phyloP scores from a whole-genome alignment of 352 stramenopile species.

The Phytophthora hybrid region DNA sequence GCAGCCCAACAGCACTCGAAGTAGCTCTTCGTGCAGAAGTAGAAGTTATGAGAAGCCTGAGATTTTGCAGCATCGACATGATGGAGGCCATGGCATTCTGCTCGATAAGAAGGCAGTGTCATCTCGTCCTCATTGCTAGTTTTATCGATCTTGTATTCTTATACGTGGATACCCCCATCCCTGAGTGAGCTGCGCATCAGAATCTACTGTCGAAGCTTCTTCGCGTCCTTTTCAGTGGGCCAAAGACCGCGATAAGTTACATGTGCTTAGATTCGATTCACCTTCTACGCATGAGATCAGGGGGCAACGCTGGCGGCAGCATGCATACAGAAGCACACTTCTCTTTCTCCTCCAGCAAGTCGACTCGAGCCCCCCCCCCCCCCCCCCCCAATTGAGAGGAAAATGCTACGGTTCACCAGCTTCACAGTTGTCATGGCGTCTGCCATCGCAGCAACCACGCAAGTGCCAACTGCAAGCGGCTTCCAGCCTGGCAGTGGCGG shows the following conservation, averaged over 20 bases:
- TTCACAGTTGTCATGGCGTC: constrained; percentile 3
- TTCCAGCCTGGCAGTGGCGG: constrained; percentile 31
- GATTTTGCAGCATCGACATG: not conserved
- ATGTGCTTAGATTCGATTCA: constrained; percentile 6
- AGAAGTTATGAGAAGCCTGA: not conserved
- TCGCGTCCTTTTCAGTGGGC: constrained; percentile 11
- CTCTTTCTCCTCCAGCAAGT: constrained; percentile 7
- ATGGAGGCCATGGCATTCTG: not conserved
- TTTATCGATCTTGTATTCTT: not conserved
- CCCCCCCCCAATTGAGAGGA: not conserved
- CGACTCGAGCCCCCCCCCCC: not conserved
- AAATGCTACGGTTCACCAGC: constrained; percentile 13
- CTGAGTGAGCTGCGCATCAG: constrained; percentile 1
- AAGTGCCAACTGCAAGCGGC: not conserved
- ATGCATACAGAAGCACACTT: constrained; percentile 1
- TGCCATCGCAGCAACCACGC: constrained; percentile 3
- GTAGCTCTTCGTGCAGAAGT: not conserved
- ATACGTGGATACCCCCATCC: constrained; percentile 5
- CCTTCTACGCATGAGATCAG: too few relatives aligned
- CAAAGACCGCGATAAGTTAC: too few relatives aligned
- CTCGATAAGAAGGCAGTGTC: not conserved
- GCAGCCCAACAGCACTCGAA: not conserved
- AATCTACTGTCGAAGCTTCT: constrained; percentile 19
- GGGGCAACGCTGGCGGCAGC: too few relatives aligned
- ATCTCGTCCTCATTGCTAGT: not conserved